phyloP scores from a whole-genome alignment of 805 yeast species.

The Scheffersomyces coipomensis region DNA sequence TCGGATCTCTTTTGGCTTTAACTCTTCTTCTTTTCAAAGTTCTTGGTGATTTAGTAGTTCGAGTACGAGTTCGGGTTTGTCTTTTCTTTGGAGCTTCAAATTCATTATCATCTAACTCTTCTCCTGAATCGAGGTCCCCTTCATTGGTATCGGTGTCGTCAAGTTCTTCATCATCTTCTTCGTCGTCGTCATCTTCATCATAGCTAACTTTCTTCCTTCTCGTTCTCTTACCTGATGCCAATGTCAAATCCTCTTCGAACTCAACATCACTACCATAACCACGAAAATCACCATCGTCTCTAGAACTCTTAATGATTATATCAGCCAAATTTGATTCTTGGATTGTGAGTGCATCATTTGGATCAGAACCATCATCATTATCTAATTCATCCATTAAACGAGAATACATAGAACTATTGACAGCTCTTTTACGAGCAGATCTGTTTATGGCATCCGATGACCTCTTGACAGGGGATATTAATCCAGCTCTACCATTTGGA shows the following conservation, averaged over 20 bases:
- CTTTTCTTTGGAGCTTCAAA: neutral
- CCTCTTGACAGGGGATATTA: constrained; percentile 44
- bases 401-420: constrained; percentile 26
- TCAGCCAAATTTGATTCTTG: constrained; percentile 49
- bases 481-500: constrained; percentile 46
- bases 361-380: constrained; percentile 20
- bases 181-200: constrained; percentile 1
- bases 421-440: constrained; percentile 51
- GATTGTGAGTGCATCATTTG: constrained; percentile 12
- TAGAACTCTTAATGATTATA: constrained; percentile 23
- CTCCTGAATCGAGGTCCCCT: neutral
- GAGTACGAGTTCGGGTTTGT: constrained; percentile 10
- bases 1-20: constrained; percentile 1
- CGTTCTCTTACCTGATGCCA: neutral
- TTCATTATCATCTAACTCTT: neutral
- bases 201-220: neutral
- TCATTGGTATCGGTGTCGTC: neutral
- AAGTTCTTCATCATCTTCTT: constrained; percentile 1
- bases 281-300: constrained; percentile 11
- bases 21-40: constrained; percentile 10
- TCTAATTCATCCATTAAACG: constrained; percentile 34
- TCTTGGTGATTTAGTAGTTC: constrained; percentile 4
- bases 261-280: constrained; percentile 12
- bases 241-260: constrained; percentile 13
- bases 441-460: constrained; percentile 36